A percentile compares a stretch with the other conserved stretches of the same genome.
phyloP scores from a whole-genome alignment of 2,329 filamentous ascomycete genomes.

The Apiospora saccharicola region DNA sequence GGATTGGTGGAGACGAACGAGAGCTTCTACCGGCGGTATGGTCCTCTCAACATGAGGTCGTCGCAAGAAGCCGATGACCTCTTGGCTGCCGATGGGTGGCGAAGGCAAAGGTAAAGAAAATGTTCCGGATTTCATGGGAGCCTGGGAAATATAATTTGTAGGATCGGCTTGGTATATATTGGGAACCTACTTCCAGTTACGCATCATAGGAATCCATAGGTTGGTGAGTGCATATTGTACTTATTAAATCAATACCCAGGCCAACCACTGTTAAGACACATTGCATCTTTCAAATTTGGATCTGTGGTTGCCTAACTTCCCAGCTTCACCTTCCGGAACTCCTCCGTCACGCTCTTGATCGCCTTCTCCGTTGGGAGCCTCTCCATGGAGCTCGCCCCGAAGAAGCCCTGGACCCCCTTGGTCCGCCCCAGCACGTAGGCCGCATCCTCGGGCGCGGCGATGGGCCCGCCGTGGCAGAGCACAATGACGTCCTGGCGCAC shows the following conservation, averaged over 20 bases:
- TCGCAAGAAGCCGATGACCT: not conserved
- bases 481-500: slow-evolving; percentile 68
- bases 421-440: slow-evolving; percentile 67
- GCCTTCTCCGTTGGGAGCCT: slow-evolving; percentile 70
- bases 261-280: not conserved
- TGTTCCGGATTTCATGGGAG: not conserved
- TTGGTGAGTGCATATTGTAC: not conserved
- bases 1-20: slow-evolving; percentile 5
- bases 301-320: not conserved
- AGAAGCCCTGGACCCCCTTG: slow-evolving; percentile 74
- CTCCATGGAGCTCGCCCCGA: slow-evolving; percentile 75
- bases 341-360: slow-evolving; percentile 55
- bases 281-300: not conserved
- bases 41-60: slow-evolving; percentile 6
- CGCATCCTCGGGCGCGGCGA: slow-evolving; percentile 69
- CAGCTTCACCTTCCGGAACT: slow-evolving; percentile 54
- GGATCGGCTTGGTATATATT: not conserved
- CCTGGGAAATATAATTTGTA: not conserved
- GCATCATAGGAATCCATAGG: not conserved
- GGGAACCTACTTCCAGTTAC: not conserved
- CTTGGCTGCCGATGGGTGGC: not conserved
- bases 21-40: not conserved
- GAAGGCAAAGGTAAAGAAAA: no score
- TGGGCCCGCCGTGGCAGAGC: slow-evolving; percentile 75
- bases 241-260: not conserved